Evolutionary conservation across 2,329 filamentous ascomycete species (phyloP).

Genomic region (Fusarium pininemorale): DNA sequence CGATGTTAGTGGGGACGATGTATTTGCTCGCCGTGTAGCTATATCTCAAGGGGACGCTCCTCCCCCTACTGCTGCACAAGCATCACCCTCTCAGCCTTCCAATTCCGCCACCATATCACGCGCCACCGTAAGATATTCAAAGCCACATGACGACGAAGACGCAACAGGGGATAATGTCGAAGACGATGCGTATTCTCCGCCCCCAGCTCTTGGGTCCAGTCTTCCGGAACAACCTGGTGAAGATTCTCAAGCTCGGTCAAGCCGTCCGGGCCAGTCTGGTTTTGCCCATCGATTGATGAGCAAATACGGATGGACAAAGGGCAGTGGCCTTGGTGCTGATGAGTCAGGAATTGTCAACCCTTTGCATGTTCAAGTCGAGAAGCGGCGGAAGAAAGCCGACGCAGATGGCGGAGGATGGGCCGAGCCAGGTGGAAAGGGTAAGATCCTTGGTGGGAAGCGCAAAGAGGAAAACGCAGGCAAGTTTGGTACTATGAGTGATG

Average conservation of each 20-base stretch:
- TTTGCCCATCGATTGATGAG: slow-evolving; percentile 90
- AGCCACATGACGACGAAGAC: slow-evolving; percentile 39
- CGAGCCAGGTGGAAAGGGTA: slow-evolving; percentile 74
- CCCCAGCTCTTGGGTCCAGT: slow-evolving; percentile 60
- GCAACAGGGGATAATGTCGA: slow-evolving; percentile 53
- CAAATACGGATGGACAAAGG: slow-evolving; percentile 94
- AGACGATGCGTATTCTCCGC: slow-evolving; percentile 54
- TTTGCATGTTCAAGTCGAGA: slow-evolving; percentile 84
- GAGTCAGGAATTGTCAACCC: slow-evolving; percentile 86
- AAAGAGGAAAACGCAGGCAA: slow-evolving; percentile 56
- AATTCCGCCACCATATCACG: slow-evolving; percentile 74
- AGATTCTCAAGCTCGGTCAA: slow-evolving; percentile 61
- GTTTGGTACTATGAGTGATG: slow-evolving; percentile 80
- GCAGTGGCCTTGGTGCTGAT: slow-evolving; percentile 84
- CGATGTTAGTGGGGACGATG: slow-evolving; percentile 74
- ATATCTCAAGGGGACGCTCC: slow-evolving; percentile 57
- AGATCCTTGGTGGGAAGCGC: slow-evolving; percentile 81
- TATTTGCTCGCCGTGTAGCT: slow-evolving; percentile 70
- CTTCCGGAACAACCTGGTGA: slow-evolving; percentile 46
- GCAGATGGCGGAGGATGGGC: slow-evolving; percentile 82
- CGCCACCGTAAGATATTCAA: slow-evolving; percentile 77
- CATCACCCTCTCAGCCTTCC: slow-evolving; percentile 51
- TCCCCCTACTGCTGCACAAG: slow-evolving; percentile 43
- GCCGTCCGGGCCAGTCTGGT: slow-evolving; percentile 79
- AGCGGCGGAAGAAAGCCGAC: slow-evolving; percentile 81